A percentile compares a stretch with the other conserved stretches of the same genome.
Conservation (phyloP, 78 protist species). For the Monosiga brevicollis region DNA sequence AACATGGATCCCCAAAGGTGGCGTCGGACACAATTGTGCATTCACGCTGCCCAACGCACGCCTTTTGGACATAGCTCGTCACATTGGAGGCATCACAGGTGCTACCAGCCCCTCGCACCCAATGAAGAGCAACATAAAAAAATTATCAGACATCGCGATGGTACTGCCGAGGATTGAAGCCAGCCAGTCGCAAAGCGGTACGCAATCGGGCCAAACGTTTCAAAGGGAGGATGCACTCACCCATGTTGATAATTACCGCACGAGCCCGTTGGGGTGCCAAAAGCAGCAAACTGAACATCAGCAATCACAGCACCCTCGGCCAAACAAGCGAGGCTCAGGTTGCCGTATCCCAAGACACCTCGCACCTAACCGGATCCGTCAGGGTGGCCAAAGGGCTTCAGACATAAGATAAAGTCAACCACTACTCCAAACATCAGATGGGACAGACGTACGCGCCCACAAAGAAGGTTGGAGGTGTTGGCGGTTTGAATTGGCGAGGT, state of each 20-base stretch:
- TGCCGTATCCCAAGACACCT: background rate
- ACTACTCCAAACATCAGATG: background rate
- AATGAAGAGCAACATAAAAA: too few relatives aligned
- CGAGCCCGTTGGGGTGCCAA: constrained; percentile 3
- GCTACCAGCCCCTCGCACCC: too few relatives aligned
- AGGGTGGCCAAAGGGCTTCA: background rate
- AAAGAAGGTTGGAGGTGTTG: background rate
- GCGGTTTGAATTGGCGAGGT: background rate
- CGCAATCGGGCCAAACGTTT: too few relatives aligned
- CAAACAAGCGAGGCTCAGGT: background rate
- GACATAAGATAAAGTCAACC: background rate
- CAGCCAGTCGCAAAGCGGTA: too few relatives aligned
- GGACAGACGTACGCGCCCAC: background rate
- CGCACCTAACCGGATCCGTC: background rate
- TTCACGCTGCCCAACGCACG: background rate
- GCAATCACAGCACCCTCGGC: background rate
- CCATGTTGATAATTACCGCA: background rate
- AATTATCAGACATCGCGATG: too few relatives aligned
- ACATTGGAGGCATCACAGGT: background rate
- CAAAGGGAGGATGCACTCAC: too few relatives aligned
- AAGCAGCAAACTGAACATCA: background rate
- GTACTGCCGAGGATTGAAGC: too few relatives aligned
- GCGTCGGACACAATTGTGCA: background rate
- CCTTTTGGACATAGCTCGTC: background rate
- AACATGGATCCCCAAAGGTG: constrained; percentile 1